Base-by-base conservation (phyloP, 176 grass and related monocot genomes). In the Bonia amplexicaulis region DNA sequence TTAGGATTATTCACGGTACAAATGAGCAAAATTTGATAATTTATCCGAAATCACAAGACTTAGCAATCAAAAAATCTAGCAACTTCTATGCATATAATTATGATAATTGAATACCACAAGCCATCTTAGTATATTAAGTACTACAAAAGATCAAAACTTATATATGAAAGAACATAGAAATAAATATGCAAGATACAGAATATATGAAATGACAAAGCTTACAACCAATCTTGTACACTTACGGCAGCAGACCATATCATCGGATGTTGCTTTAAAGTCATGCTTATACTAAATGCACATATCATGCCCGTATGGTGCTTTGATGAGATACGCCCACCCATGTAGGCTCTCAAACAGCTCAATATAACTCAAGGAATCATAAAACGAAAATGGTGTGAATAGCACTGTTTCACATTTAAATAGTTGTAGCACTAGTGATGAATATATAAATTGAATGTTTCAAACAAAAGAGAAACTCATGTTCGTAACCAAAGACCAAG, bases 191-290 rank as follows among this genome's bases (percentile, higher is more conserved):
- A 77, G 54, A 71, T 82, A 81, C 23, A 81, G 47, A 53, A 89
- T 57, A 85, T 62, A 76, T 53, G 31, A 70, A 84, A 75, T 35
- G 71, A 27, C 45, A 85, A 81, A 81, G 53, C 64, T 85, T 63
- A 82, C 14, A 37, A 72, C 12, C n/a, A 53, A 86, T 65, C 13
- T 64, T 70, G 27, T 51, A 90, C 48, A 90, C 96, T 95, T 93
- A 98, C 96, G 87, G 87, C 65, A 85, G 93, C 85, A 83, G 93
- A 98, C 96, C 96, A 98, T 89, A 98, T 98, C 87, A 92, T 74
- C 12, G 96, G 96, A 68, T 95, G 93, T 79, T 98, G 96, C 63
- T 95, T 95, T 66, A 98, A 68, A 91, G 87, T 89, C 68, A 92
- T 95, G 87, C 89, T 98, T 82, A 98, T 93, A 60, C 96, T 98